These are phyloP conservation scores for Mitragyna speciosa DNA, from an alignment of 257 asterid species.

Conservation along the genomic window DNA sequence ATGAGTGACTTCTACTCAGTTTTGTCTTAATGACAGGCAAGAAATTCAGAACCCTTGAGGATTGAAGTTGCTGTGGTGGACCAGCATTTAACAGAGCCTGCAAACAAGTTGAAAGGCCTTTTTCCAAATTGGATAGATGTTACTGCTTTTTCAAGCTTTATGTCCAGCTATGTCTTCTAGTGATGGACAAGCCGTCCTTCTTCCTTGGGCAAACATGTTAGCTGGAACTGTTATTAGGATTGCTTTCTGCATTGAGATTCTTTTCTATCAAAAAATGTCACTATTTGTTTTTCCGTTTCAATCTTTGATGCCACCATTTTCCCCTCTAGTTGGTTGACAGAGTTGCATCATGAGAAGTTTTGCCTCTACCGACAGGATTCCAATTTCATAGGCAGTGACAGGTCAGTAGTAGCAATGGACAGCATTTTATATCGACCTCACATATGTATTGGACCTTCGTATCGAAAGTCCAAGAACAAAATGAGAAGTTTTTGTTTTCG, in stretches of 20 bases:
- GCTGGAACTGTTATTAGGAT: too few relatives aligned
- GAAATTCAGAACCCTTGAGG: slow-evolving; percentile 56
- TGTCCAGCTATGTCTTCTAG: slow-evolving; percentile 66
- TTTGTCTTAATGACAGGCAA: slow-evolving; percentile 50
- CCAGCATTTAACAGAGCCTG: slow-evolving; percentile 52
- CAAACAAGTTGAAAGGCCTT: slow-evolving; percentile 67
- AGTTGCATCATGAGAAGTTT: not conserved
- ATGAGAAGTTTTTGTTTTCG: not conserved
- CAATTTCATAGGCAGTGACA: not conserved
- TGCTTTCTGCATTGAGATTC: not conserved
- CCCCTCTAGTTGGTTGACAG: not conserved
- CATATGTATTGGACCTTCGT: not conserved
- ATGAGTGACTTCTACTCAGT: not conserved
- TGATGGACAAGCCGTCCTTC: not conserved
- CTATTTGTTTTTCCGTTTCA: not conserved
- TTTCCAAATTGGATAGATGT: slow-evolving; percentile 93
- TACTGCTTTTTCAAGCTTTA: slow-evolving; percentile 69
- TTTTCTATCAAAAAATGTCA: not conserved
- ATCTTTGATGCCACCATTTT: slow-evolving; percentile 7
- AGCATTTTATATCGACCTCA: not conserved
- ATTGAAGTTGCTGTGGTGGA: slow-evolving; percentile 80
- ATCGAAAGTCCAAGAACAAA: not conserved
- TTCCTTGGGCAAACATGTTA: too few relatives aligned
- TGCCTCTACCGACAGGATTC: not conserved
- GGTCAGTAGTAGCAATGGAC: not conserved